phyloP scores from a whole-genome alignment of 139 green algal species.

The Raphidocelis subcapitata region DNA sequence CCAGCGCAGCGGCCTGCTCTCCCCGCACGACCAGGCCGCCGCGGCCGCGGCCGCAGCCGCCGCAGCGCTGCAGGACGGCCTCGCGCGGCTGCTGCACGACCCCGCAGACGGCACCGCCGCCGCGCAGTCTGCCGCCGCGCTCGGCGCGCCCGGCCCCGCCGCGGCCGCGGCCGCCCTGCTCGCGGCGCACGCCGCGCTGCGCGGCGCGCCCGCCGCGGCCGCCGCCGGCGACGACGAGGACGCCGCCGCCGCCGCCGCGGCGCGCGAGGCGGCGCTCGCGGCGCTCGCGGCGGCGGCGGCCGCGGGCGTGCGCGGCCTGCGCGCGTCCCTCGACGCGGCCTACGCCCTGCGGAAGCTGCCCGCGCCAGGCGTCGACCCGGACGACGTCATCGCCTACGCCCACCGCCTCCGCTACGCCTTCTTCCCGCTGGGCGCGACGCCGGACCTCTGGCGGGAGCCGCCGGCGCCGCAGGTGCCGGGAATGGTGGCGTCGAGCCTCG shows the following conservation, averaged over 20 bases:
- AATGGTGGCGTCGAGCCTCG: neutral
- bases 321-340: neutral
- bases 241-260: too few relatives aligned
- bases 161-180: too few relatives aligned
- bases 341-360: neutral
- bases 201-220: too few relatives aligned
- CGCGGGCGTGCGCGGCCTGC: neutral
- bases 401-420: constrained; percentile 4
- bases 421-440: neutral
- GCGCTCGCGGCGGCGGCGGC: neutral
- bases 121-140: too few relatives aligned
- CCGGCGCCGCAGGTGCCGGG: constrained; percentile 1
- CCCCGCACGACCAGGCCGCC: too few relatives aligned
- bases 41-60: too few relatives aligned
- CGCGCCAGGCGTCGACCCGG: neutral
- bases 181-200: too few relatives aligned
- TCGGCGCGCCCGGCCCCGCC: too few relatives aligned
- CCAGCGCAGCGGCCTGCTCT: too few relatives aligned
- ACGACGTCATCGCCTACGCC: neutral
- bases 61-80: too few relatives aligned
- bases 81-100: too few relatives aligned
- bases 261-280: neutral
- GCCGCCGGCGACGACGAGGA: neutral
- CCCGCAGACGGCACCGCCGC: too few relatives aligned
- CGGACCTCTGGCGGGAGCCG: neutral